A percentile compares a stretch with the other conserved stretches of the same genome.
phyloP scores from a whole-genome alignment of 495 filamentous ascomycete species.

The Aspergillus bridgeri region DNA sequence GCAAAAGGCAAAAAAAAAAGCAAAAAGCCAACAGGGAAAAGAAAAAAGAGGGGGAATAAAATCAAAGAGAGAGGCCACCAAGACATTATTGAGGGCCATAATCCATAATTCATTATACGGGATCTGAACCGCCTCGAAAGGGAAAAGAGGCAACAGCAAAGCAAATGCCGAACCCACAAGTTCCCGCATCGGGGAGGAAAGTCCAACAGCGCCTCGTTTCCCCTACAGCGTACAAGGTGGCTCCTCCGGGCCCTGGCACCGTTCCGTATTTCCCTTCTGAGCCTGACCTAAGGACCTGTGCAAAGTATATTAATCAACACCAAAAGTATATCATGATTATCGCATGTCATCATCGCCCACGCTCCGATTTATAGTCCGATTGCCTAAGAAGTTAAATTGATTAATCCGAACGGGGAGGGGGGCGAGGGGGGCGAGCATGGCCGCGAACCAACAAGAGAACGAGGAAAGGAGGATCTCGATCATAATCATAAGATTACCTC shows the following conservation, averaged over 20 bases:
- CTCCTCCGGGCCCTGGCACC: too few species aligned
- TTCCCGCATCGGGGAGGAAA: background rate
- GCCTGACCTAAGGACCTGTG: too few species aligned
- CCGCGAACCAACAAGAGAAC: background rate
- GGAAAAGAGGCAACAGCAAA: background rate
- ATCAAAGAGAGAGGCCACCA: background rate
- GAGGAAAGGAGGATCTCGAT: background rate
- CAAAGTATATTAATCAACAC: background rate
- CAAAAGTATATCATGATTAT: background rate
- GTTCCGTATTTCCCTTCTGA: too few species aligned
- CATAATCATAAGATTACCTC: background rate
- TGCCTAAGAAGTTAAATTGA: background rate
- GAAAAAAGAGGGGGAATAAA: background rate
- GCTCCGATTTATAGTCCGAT: background rate
- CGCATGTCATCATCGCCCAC: background rate
- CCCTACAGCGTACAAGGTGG: too few species aligned
- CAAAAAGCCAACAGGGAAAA: background rate
- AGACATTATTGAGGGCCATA: conserved; percentile 1
- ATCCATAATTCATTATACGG: background rate
- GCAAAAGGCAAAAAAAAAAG: background rate
- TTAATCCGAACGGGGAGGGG: background rate
- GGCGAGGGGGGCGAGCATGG: background rate
- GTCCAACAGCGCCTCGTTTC: too few species aligned
- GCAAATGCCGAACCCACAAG: background rate
- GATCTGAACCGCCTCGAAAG: background rate